Percentiles rank a stretch among this genome's conserved stretches.
phyloP scores from a whole-genome alignment of 2,329 filamentous ascomycete species.

The Escovopsis sp. region DNA sequence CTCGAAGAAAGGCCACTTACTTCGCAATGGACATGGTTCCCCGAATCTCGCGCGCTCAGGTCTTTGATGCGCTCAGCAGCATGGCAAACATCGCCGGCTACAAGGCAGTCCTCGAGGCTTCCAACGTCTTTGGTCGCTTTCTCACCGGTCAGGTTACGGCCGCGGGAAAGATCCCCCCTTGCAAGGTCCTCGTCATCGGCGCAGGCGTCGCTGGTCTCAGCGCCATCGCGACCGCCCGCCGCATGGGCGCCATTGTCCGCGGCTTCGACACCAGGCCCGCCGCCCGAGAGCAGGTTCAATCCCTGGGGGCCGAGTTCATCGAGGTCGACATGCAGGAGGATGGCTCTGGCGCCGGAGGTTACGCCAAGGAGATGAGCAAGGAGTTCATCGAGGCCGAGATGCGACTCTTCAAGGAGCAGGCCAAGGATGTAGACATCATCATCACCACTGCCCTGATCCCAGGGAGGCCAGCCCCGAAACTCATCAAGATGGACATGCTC shows the following conservation, averaged over 20 bases:
- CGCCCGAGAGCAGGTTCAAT: conserved; percentile 79
- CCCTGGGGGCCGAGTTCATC: conserved; percentile 77
- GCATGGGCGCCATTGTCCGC: conserved; percentile 77
- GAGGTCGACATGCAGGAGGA: conserved; percentile 78
- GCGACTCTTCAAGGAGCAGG: conserved; percentile 82
- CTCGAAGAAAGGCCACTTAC: conserved; percentile 53
- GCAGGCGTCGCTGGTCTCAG: conserved; percentile 80
- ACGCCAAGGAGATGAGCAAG: conserved; percentile 88
- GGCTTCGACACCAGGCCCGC: conserved; percentile 87
- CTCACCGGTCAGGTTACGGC: conserved; percentile 82
- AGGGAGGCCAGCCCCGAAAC: conserved; percentile 64
- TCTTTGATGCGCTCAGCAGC: conserved; percentile 76
- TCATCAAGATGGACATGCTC: conserved; percentile 70
- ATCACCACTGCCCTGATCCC: conserved; percentile 89
- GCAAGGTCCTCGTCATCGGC: conserved; percentile 81
- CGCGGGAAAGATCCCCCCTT: conserved; percentile 78
- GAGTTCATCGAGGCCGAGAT: conserved; percentile 88
- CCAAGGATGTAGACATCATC: conserved; percentile 78
- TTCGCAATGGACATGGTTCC: conserved; percentile 94
- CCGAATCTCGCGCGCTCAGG: conserved; percentile 75
- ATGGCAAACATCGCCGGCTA: conserved; percentile 95
- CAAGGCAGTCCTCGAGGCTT: conserved; percentile 80
- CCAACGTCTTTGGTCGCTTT: conserved; percentile 79
- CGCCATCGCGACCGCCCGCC: conserved; percentile 73
- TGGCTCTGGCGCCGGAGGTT: conserved; percentile 70